Evolutionary conservation across 495 filamentous ascomycete species (phyloP).

Genomic region (Xylaria acuta): DNA sequence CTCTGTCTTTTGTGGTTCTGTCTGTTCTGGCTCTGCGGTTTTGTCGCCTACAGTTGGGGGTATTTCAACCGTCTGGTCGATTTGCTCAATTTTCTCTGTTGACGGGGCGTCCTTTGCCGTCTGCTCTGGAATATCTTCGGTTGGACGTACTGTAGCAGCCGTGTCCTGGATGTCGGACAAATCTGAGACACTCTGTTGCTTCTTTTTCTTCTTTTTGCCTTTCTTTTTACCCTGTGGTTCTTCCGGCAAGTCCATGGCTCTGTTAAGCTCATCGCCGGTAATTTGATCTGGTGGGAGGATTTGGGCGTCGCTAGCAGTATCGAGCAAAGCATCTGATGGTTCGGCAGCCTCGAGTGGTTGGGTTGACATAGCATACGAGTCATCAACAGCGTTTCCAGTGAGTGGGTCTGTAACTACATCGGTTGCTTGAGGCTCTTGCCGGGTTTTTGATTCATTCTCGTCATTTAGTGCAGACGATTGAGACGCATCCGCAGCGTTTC

Average conservation of each 20-base stretch:
- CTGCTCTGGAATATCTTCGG: slow-evolving; percentile 11
- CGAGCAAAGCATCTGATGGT: slow-evolving; percentile 10
- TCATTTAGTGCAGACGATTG: slow-evolving; percentile 19
- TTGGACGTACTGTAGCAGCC: background rate
- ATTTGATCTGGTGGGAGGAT: slow-evolving; percentile 23
- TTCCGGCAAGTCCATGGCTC: slow-evolving; percentile 17
- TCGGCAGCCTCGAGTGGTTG: slow-evolving; percentile 27
- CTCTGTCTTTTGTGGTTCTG: background rate
- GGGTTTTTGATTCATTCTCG: slow-evolving; percentile 31
- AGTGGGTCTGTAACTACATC: slow-evolving; percentile 25
- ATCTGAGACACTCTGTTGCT: slow-evolving; percentile 29
- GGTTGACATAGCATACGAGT: slow-evolving; percentile 25
- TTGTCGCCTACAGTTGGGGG: background rate
- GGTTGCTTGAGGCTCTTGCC: slow-evolving; percentile 26
- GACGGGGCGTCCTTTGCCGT: background rate
- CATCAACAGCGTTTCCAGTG: slow-evolving; percentile 23
- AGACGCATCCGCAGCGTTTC: background rate
- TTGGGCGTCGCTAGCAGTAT: slow-evolving; percentile 21
- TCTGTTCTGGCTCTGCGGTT: background rate
- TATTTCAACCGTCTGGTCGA: background rate
- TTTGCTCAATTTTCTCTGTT: background rate
- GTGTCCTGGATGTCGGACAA: slow-evolving; percentile 23
- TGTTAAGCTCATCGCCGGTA: slow-evolving; percentile 19
- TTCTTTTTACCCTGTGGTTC: slow-evolving; percentile 34
- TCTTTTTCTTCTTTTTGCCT: slow-evolving; percentile 35